Evolutionary conservation across 345 rosid species (phyloP), one percentile per base, ranked within the genome.

Genomic region (Kernera saxatilis): DNA sequence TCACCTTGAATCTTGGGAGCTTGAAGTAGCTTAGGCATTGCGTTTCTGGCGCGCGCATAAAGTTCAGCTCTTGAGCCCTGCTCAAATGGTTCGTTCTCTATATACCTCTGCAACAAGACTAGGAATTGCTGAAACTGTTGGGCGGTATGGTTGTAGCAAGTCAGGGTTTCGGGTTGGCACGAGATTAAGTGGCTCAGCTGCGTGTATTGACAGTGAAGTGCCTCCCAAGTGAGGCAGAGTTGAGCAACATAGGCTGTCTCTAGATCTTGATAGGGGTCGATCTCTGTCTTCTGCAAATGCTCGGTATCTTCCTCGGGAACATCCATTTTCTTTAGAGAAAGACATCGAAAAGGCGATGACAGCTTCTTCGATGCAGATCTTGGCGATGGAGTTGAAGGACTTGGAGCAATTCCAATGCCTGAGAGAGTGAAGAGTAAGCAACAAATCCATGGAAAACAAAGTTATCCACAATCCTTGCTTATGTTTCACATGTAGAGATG

Each of bases 141-240:
- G 37, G 98, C 98, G 36, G 90, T 84, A 49, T 79, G 85, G 78
- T 78, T 88, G 92, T 87, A 94, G 77, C 76, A 87, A 14, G 88
- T 72, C 37, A 80, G 78, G 23, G 74, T 80, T 43, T 86, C 93
- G 0, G 85, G 88, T 49, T 89, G 92, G 65, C 83, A 84, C 36
- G 85, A 84, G 64, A 91, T 84, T 48, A 84, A 75, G 67, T 85
- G 96, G 77, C 82, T 71, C 59, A 94, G 81, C 69, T 89, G 98
- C 15, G 93, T 80, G 74, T 89, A 91, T 33, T 91, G 99, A 77
- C 98, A 88, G 55, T 94, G 99, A 72, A 94, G 91, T 25, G 94
- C 93, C 82, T 94, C 99, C 99, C 98, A 94, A 15, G 98, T 85
- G 78, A 94, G 83, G 85, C 97, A 91, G 70, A 87, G 71, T n/a